Evolutionary conservation across 2,329 filamentous ascomycete species (phyloP), one percentile per base, ranked within the genome.

Genomic region (Neoarthrinium moseri): DNA sequence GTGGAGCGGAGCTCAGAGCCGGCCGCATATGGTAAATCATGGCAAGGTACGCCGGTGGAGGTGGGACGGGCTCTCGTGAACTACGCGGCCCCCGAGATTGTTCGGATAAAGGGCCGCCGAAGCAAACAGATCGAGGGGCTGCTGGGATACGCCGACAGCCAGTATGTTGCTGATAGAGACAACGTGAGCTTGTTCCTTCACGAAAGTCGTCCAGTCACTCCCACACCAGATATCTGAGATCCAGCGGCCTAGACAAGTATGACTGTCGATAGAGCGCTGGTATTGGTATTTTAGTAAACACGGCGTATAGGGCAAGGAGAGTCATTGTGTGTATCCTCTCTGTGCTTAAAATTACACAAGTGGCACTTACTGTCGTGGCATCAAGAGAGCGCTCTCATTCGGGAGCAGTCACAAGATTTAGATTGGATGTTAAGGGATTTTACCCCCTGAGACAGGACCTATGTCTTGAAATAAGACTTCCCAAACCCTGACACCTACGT

Each of bases 61-160:
- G 88, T 97, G 17, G 94, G 94, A 0, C 78, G 92, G 27, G 91
- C 90, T 4, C 71, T 99, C 39, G 91, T 96, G 47, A 96, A 97
- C 67, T 99, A 97, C 64, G 87, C 88, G n/a, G 84, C 88, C 2
- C 73, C 77, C 1, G 92, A 99, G 68, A 91, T 99, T 50, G 71
- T 75, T 47, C 75, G 87, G 41, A 96, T 99, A 62, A 90, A 87
- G 70, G 94, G 94, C 1, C 75, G 87, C 53, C 83, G 87, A 63
- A 96, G 91, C 61, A 80, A 77, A 5, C 87, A 96, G 62, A 96
- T 99, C 52, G 76, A 84, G 38, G 76, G 78, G 8, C 72, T 94
- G 35, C 71, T 99, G 24, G 94, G 92, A 4, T 99, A 96, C 68
- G 89, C 90, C 17, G 91, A 96, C 64, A 95, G 87, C 60, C 91